Base-by-base conservation (phyloP, 306 rosid genomes). In the Datisca glomerata region DNA sequence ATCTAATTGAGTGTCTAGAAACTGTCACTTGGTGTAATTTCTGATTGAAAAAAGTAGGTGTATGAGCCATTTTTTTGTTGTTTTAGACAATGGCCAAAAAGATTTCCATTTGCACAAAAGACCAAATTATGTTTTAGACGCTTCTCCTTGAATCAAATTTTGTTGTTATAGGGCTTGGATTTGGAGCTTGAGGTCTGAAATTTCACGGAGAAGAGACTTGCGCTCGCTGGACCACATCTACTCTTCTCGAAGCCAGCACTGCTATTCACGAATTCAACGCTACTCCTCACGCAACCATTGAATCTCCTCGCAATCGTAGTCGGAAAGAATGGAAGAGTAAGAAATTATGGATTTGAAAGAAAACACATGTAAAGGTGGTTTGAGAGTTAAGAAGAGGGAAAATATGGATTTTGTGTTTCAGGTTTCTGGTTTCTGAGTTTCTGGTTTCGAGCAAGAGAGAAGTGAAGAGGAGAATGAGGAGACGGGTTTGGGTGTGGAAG, bases 251-350 rank as follows among this genome's bases (percentile, higher is more conserved):
- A 81, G 72, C 96, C 96, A 86, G 0, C 92, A 69, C 49, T 81
- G 73, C 25, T 81, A 86, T 8, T 86, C 92, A 0, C 93, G 85
- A 1, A 83, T 68, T 94, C 97, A 87, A 0, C 97, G 81, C 45
- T 79, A 93, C 47, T 87, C 94, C 33, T 87, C 94, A 3, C 94
- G 86, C 23, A 80, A 76, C 96, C 96, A 81, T 1, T 76, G 78
- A 2, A 57, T 27, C 29, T 76, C 85, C 32, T 82, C 81, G 56
- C 60, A 65, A 38, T 72, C 71, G 41, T 66, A 49, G 17, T 24
- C 8, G 17, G 69, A 28, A 5, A 59, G 33, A 25, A 7, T 19
- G 33, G 77, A 59, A 43, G 77, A 58, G 53, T 46, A 43, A 39
- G 61, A 31, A 21, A 55, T 0, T 28, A 71, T 36, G 18, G 78